These are phyloP conservation scores for Penicillium concentricum DNA, from an alignment of 2,329 filamentous ascomycete genomes.

Conservation along the genomic window DNA sequence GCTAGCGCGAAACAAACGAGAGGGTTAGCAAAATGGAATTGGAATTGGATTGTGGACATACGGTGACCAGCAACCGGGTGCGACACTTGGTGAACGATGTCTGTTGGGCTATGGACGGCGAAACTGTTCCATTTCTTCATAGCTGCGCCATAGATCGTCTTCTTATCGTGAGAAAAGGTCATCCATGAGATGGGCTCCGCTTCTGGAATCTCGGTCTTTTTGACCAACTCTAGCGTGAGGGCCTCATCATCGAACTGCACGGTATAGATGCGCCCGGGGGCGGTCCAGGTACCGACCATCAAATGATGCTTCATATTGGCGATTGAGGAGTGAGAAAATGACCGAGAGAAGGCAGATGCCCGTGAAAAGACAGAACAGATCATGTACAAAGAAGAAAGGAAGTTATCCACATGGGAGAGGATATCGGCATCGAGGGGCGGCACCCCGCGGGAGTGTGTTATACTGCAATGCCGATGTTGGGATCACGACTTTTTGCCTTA, in stretches of 20 bases:
- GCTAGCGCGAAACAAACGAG: conserved; percentile 46
- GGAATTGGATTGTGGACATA: conserved; percentile 37
- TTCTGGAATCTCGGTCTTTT: conserved; percentile 75
- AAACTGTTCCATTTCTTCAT: conserved; percentile 95
- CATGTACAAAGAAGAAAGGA: conserved; percentile 16
- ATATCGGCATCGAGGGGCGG: conserved; percentile 21
- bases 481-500: not conserved
- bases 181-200: conserved; percentile 94
- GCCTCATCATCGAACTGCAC: conserved; percentile 83
- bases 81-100: conserved; percentile 73
- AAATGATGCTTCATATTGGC: conserved; percentile 77
- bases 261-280: conserved; percentile 85
- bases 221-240: conserved; percentile 70
- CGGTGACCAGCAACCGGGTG: conserved; percentile 74
- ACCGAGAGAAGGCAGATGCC: conserved; percentile 8
- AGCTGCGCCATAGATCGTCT: conserved; percentile 82
- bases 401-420: conserved; percentile 17
- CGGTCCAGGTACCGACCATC: conserved; percentile 91
- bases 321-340: conserved; percentile 14
- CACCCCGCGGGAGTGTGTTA: conserved; percentile 10
- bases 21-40: conserved; percentile 2
- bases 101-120: conserved; percentile 69
- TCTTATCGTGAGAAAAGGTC: conserved; percentile 82
- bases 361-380: conserved; percentile 10
- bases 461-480: not conserved